phyloP scores from a whole-genome alignment of 2,329 filamentous ascomycete species.

The Diaporthe humulicola region DNA sequence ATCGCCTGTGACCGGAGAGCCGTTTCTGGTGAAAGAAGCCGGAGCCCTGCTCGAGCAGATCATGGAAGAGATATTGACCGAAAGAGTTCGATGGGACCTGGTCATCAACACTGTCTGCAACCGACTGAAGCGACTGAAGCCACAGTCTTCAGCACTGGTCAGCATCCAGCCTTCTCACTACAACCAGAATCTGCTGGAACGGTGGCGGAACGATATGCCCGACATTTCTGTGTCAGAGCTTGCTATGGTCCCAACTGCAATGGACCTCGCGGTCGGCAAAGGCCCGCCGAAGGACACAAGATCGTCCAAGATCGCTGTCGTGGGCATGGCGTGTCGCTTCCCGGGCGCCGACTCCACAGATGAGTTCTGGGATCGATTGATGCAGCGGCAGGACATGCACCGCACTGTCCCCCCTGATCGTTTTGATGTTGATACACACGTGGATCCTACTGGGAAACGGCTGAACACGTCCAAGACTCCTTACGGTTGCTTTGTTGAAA shows the following conservation, averaged over 20 bases:
- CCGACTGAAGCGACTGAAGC: not conserved
- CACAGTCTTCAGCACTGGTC: not conserved
- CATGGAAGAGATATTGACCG: slow-evolving; percentile 21
- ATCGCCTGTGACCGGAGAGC: not conserved
- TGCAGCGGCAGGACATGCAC: slow-evolving; percentile 81
- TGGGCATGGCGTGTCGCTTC: slow-evolving; percentile 49
- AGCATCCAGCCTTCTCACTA: slow-evolving; percentile 2
- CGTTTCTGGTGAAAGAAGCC: not conserved
- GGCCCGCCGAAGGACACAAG: not conserved
- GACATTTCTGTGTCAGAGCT: not conserved
- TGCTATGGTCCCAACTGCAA: not conserved
- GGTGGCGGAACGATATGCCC: not conserved
- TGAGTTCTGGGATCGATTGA: slow-evolving; percentile 64
- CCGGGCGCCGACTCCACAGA: slow-evolving; percentile 45
- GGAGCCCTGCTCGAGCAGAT: not conserved
- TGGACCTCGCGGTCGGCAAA: not conserved
- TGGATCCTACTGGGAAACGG: slow-evolving; percentile 77
- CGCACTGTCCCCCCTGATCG: slow-evolving; percentile 75
- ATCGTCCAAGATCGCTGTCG: slow-evolving; percentile 42
- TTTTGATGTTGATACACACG: slow-evolving; percentile 79
- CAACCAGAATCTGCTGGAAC: not conserved
- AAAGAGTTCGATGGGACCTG: slow-evolving; percentile 1
- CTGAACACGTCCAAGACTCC: slow-evolving; percentile 80
- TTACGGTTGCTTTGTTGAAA: slow-evolving; percentile 78
- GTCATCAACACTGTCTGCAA: not conserved